These are phyloP conservation scores for Chondrus crispus DNA, from an alignment of 23 red algal species.

Conservation along the genomic window DNA sequence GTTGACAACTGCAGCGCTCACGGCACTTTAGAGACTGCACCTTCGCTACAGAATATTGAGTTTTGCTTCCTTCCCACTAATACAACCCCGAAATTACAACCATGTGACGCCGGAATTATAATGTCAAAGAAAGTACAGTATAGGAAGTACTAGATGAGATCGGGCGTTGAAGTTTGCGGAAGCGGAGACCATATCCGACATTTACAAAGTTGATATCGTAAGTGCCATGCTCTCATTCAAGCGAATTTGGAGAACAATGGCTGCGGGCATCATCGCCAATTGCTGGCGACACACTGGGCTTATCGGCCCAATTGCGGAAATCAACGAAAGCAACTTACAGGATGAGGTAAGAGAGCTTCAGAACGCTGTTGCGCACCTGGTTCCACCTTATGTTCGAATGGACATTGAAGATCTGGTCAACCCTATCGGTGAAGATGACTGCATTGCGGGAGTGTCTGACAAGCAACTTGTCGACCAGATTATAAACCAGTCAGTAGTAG, in stretches of 20 bases:
- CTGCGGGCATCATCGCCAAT: not conserved
- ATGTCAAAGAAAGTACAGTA: not conserved
- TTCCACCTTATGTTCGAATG: too few species aligned
- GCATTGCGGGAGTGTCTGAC: too few species aligned
- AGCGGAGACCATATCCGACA: not conserved
- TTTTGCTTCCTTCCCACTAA: not conserved
- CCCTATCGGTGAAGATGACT: too few species aligned
- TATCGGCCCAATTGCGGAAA: too few species aligned
- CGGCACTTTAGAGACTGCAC: not conserved
- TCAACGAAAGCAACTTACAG: too few species aligned
- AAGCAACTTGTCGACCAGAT: too few species aligned
- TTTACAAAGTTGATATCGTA: not conserved
- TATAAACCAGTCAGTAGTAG: too few species aligned
- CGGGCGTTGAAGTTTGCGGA: not conserved
- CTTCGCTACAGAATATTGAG: not conserved
- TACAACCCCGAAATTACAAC: not conserved
- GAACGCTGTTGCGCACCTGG: too few species aligned
- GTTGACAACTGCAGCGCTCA: constrained; percentile 9
- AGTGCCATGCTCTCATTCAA: not conserved
- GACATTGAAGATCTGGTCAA: too few species aligned
- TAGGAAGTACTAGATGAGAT: not conserved
- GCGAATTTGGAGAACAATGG: not conserved
- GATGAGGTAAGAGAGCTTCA: too few species aligned
- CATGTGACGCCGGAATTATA: constrained; percentile 3
- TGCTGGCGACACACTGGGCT: not conserved